Base-by-base conservation (phyloP, 2,329 filamentous ascomycete genomes). In the Fonsecaea nubica region DNA sequence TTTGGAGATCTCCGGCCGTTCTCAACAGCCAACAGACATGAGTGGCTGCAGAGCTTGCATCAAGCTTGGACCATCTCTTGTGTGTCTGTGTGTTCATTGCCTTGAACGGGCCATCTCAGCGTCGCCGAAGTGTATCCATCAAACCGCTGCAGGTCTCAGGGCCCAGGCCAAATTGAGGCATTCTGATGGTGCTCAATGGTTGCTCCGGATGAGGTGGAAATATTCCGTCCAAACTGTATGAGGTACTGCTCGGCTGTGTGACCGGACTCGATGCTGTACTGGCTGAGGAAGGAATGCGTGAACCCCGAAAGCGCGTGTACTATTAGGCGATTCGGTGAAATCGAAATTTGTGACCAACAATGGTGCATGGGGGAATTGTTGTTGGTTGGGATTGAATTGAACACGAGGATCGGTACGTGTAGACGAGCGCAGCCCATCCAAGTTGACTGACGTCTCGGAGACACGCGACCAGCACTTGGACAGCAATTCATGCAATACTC, bases 221-320 rank as follows among this genome's bases (percentile, higher is more conserved):
- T 54, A 42, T 53, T 42, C 52, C 58, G 33, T 35, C 45, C 45
- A 25, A 30, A 50, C 45, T 8, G 32, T n/a, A 32, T 5, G 30
- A 32, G 30, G 30, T 32, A 3, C 25, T n/a, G 57, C 57, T 53
- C 50, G 48, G 48, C 45, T 61, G 58, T 61, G 48, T 45, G 7
- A 61, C 58, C 36, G 48, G 57, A 59, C 40, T 61, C 42, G 45
- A 61, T 21, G 58, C 48, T 61, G 58, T 59, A 13, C 40, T 30
- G 40, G 42, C 42, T 52, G 25, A 18, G 42, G 30, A 18, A n/a
- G 2, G 45, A 59, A 35, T 45, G 35, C 33, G 15, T 36, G 40
- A 52, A 33, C 15, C n/a, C 36, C 15, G 13, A 10, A 30, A 21
- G 38, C 12, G 40, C 40, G 15, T 42, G 15, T n/a, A 42, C 15